These are phyloP conservation scores for Debaryomyces maramus DNA, from an alignment of 805 yeast species.

Conservation along the genomic window DNA sequence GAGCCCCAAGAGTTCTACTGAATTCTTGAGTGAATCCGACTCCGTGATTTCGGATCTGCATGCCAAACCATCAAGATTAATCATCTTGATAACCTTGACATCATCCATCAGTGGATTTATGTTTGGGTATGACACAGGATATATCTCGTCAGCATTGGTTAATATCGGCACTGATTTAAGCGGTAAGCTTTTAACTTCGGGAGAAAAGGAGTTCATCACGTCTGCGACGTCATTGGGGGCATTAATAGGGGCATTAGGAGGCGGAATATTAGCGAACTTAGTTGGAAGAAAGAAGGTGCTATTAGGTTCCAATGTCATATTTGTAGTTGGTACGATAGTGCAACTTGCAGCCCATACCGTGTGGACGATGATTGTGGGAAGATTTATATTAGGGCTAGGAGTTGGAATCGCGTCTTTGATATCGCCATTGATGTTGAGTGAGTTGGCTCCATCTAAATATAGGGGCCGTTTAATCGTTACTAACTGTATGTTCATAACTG, in stretches of 20 bases:
- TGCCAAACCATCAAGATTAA: constrained; percentile 58
- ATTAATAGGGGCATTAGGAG: constrained; percentile 69
- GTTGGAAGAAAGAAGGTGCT: constrained; percentile 85
- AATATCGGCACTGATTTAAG: constrained; percentile 75
- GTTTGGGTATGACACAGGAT: constrained; percentile 98
- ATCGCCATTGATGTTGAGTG: constrained; percentile 92
- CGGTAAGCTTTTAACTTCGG: constrained; percentile 59
- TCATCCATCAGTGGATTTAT: constrained; percentile 92
- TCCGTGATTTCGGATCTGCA: constrained; percentile 9
- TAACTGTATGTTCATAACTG: constrained; percentile 87
- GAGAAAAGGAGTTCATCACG: constrained; percentile 87
- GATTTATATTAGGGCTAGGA: constrained; percentile 93
- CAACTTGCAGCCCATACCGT: constrained; percentile 80
- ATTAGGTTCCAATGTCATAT: constrained; percentile 77
- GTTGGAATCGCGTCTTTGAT: constrained; percentile 93
- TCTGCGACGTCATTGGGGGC: constrained; percentile 96
- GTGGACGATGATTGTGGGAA: constrained; percentile 91
- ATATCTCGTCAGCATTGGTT: constrained; percentile 90
- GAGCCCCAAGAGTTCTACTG: constrained; percentile 3
- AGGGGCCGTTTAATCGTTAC: constrained; percentile 90
- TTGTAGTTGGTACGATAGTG: constrained; percentile 78
- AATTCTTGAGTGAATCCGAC: neutral
- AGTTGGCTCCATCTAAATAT: constrained; percentile 87
- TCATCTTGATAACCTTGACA: constrained; percentile 66
- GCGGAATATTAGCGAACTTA: constrained; percentile 80